Evolutionary conservation across 2,329 filamentous ascomycete species (phyloP), one percentile per base, ranked within the genome.

Genomic region (Acephala macrosclerotiorum): DNA sequence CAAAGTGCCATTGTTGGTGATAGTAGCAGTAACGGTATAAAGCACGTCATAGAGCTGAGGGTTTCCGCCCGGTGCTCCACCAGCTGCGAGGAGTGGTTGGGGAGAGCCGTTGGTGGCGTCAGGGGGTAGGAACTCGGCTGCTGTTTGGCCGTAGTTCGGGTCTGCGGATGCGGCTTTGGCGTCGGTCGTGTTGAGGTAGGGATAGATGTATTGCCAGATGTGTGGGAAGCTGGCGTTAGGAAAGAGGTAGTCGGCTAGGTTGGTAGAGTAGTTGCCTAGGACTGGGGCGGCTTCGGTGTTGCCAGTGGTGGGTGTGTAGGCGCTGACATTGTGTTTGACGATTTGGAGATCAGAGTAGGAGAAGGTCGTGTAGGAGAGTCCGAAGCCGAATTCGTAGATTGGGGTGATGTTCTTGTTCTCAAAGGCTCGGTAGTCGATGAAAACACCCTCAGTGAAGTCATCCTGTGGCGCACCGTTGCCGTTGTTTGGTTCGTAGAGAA

Each of bases 391-490:
- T 75, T 94, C 92, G 78, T 89, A 96, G 68, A 92, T 86, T 1
- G 92, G 91, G 1, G 87, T 86, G 61, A 87, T 84, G 71, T 87
- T 81, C 61, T 80, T 77, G 38, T 66, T 83, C 79, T 96, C 93
- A 60, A 96, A 92, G 70, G 88, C 83, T 45, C 91, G 87, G 80
- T 93, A 93, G 78, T 96, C 93, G 74, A 96, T 94, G 77, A 94
- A 93, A 60, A 91, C 83, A 18, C 93, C 92, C 78, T 96, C 92
- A 7, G 82, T 81, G 75, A 93, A 96, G 73, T 93, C 86, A 45
- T 88, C 81, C 74, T 96, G 92, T 4, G 92, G 91, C 14, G 88
- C 86, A 35, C 74, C 82, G 14, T 82, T 76, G 58, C 88, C 90
- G 66, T 91, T 91, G 80, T 92, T 94, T 35, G 90, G 86, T 74